phyloP scores from a whole-genome alignment of 73 alveolate genomes.

The Halteria grandinella region DNA sequence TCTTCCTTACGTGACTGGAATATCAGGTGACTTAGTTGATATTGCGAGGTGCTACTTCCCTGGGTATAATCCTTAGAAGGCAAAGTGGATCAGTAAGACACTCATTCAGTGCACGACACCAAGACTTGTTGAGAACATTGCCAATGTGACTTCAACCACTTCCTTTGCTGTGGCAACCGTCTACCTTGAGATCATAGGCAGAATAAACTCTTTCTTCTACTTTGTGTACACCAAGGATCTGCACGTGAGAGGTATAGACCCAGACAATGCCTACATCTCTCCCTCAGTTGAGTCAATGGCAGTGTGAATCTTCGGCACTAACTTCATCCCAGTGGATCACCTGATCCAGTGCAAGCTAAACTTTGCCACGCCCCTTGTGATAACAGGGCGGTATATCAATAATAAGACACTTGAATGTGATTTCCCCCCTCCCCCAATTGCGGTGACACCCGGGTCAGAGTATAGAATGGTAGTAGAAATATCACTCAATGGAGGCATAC shows the following conservation, averaged over 20 bases:
- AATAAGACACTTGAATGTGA: slow-evolving; percentile 31
- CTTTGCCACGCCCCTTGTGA: background rate
- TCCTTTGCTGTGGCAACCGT: slow-evolving; percentile 33
- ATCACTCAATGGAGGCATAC: slow-evolving; percentile 41
- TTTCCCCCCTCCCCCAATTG: slow-evolving; percentile 8
- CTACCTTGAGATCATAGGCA: background rate
- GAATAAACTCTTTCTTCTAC: background rate
- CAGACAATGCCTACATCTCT: slow-evolving; percentile 25
- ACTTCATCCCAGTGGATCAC: slow-evolving; percentile 3
- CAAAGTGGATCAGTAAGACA: background rate
- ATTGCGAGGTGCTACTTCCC: slow-evolving; percentile 30
- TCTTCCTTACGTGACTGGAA: slow-evolving; percentile 4
- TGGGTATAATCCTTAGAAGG: slow-evolving; percentile 34
- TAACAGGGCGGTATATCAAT: slow-evolving; percentile 15
- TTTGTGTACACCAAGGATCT: slow-evolving; percentile 42
- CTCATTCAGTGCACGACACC: slow-evolving; percentile 41
- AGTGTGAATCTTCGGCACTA: slow-evolving; percentile 2
- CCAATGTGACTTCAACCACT: slow-evolving; percentile 20
- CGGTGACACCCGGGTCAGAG: slow-evolving; percentile 5
- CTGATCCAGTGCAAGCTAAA: slow-evolving; percentile 4
- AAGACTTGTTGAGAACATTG: slow-evolving; percentile 3
- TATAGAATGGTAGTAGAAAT: slow-evolving; percentile 16
- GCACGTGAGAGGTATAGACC: slow-evolving; percentile 20
- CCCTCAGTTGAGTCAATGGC: background rate
- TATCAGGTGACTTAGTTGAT: background rate